Percentiles rank a stretch among this genome's conserved stretches.
Conservation (phyloP, 2,329 filamentous ascomycete genomes). For the Pseudogymnoascus sp. region DNA sequence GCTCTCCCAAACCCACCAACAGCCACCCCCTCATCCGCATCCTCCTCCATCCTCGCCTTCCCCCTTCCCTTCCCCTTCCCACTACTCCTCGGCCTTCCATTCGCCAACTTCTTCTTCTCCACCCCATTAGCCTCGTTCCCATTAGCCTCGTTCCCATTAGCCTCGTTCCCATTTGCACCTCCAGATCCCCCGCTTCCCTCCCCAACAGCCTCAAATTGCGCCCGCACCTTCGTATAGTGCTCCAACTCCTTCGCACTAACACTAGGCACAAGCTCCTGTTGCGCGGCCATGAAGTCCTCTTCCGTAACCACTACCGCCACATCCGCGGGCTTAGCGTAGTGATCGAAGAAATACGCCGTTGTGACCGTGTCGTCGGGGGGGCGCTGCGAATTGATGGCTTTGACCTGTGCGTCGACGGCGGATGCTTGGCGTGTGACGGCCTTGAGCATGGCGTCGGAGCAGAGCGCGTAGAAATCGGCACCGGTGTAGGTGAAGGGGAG, state of each 20-base stretch:
- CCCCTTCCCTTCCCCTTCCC: slow-evolving; percentile 49
- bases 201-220: slow-evolving; percentile 64
- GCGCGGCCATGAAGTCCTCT: slow-evolving; percentile 75
- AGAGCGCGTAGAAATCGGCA: slow-evolving; percentile 93
- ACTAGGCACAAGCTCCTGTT: slow-evolving; percentile 80
- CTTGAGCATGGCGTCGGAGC: slow-evolving; percentile 97
- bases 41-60: slow-evolving; percentile 40
- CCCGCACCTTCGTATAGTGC: slow-evolving; percentile 81
- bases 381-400: slow-evolving; percentile 50
- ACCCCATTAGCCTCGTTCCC: slow-evolving; percentile 11
- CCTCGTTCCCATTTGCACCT: slow-evolving; percentile 22
- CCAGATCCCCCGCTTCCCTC: slow-evolving; percentile 28
- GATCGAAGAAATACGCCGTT: slow-evolving; percentile 94
- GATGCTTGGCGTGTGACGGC: slow-evolving; percentile 87
- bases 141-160: slow-evolving; percentile 18
- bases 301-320: slow-evolving; percentile 82
- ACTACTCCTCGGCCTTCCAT: slow-evolving; percentile 28
- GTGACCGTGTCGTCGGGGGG: slow-evolving; percentile 43
- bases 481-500: slow-evolving; percentile 96
- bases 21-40: slow-evolving; percentile 44
- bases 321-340: slow-evolving; percentile 74
- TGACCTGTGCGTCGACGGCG: slow-evolving; percentile 76
- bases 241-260: slow-evolving; percentile 86
- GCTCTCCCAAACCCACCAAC: slow-evolving; percentile 18
- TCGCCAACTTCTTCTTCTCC: slow-evolving; percentile 14